phyloP scores from a whole-genome alignment of 192 early-diverging fungal genomes.

The Coemansia reversa region DNA sequence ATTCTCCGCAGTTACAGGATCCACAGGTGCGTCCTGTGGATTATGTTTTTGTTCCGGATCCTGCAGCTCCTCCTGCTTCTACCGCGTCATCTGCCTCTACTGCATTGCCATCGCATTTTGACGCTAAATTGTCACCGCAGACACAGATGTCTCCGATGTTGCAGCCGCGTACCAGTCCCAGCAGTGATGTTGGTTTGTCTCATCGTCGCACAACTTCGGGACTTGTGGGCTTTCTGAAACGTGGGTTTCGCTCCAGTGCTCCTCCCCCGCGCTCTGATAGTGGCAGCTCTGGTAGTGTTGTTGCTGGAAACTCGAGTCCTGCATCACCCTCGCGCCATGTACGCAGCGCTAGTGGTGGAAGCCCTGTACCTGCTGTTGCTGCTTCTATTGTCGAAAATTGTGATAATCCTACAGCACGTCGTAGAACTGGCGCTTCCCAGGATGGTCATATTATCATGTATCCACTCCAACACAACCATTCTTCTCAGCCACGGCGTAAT shows the following conservation, averaged over 20 bases:
- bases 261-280: slow-evolving; percentile 11
- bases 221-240: slow-evolving; percentile 40
- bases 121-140: too few species aligned
- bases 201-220: slow-evolving; percentile 45
- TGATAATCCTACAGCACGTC: too few species aligned
- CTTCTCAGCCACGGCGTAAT: too few species aligned
- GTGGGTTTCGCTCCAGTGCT: slow-evolving; percentile 33
- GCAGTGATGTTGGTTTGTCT: background rate
- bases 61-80: too few species aligned
- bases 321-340: slow-evolving; percentile 9
- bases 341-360: slow-evolving; percentile 23
- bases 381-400: too few species aligned
- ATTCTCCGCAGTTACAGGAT: background rate
- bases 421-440: too few species aligned
- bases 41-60: too few species aligned
- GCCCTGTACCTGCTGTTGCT: background rate
- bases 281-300: background rate
- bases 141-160: background rate
- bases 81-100: too few species aligned
- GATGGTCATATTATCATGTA: too few species aligned
- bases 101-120: too few species aligned
- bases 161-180: background rate
- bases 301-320: background rate
- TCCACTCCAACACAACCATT: too few species aligned
- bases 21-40: background rate